phyloP scores from a whole-genome alignment of 225 moss, liverwort and hornwort species.

The Sphagnum tenellum region DNA sequence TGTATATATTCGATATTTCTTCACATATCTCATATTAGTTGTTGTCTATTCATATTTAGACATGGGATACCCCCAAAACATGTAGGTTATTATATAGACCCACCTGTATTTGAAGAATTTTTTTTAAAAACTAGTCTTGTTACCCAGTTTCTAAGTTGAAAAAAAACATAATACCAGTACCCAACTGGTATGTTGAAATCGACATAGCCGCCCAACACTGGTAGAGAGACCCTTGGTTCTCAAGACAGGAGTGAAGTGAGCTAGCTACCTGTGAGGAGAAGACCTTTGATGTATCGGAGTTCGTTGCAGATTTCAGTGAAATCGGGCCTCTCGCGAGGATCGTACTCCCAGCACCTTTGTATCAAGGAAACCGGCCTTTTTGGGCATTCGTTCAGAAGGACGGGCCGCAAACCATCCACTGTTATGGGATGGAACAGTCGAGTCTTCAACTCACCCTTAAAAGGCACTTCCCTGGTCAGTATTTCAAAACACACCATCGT shows the following conservation, averaged over 20 bases:
- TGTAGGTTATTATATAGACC: no score
- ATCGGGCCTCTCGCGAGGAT: conserved; percentile 3
- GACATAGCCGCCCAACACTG: no score
- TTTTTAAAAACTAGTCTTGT: no score
- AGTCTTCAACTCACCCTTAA: background rate
- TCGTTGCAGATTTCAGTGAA: conserved; percentile 16
- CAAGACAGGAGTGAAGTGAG: background rate
- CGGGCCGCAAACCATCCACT: background rate
- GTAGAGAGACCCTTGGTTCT: background rate
- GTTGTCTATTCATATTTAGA: no score
- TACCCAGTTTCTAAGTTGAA: no score
- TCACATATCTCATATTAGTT: no score
- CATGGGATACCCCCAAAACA: no score
- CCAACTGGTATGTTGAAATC: no score
- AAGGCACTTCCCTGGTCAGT: conserved; percentile 6
- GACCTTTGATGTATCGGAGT: conserved; percentile 20
- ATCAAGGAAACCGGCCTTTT: background rate
- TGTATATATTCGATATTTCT: no score
- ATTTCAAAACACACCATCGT: conserved; percentile 11
- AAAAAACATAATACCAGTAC: no score
- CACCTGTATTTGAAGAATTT: no score
- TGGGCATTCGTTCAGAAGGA: background rate
- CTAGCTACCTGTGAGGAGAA: conserved; percentile 14
- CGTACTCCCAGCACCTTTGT: conserved; percentile 7
- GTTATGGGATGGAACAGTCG: background rate